phyloP scores from a whole-genome alignment of 2,329 filamentous ascomycete species.

The Paracamarosporium sp. region DNA sequence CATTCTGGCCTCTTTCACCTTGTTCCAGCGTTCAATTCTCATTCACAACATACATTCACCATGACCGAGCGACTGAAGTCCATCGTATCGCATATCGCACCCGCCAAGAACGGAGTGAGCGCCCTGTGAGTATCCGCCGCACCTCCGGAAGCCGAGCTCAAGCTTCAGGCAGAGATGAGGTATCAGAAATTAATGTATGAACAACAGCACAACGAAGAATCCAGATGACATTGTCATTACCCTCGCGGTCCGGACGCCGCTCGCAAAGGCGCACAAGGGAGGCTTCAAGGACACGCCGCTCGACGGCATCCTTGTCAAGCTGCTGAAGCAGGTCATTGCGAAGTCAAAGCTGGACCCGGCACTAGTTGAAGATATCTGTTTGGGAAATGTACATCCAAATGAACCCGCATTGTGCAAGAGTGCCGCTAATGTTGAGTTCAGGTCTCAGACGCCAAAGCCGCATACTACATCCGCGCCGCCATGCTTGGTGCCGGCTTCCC shows the following conservation, averaged over 20 bases:
- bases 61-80: conserved; percentile 81
- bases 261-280: conserved; percentile 88
- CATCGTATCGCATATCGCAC: conserved; percentile 84
- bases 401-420: no score
- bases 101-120: conserved; percentile 72
- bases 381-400: conserved; percentile 77
- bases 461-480: conserved; percentile 90
- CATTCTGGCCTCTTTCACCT: conserved; percentile 1
- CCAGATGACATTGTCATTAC: conserved; percentile 97
- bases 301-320: conserved; percentile 83
- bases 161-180: background rate
- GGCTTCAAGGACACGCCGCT: conserved; percentile 93
- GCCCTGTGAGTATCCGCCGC: conserved; percentile 71
- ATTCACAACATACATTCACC: conserved; percentile 15
- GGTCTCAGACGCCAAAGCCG: conserved; percentile 84
- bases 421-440: conserved; percentile 35
- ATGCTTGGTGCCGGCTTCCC: conserved; percentile 91
- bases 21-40: conserved; percentile 2
- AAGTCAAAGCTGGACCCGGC: conserved; percentile 79
- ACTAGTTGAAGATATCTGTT: conserved; percentile 86
- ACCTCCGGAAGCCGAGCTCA: conserved; percentile 11
- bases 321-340: conserved; percentile 71
- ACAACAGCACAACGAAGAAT: conserved; percentile 81
- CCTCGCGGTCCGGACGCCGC: conserved; percentile 84
- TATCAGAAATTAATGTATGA: conserved; percentile 6